Evolutionary conservation across 768 basidiomycete species (phyloP), one percentile per base, ranked within the genome.

Genomic region (Termitomyces eurrhizus): DNA sequence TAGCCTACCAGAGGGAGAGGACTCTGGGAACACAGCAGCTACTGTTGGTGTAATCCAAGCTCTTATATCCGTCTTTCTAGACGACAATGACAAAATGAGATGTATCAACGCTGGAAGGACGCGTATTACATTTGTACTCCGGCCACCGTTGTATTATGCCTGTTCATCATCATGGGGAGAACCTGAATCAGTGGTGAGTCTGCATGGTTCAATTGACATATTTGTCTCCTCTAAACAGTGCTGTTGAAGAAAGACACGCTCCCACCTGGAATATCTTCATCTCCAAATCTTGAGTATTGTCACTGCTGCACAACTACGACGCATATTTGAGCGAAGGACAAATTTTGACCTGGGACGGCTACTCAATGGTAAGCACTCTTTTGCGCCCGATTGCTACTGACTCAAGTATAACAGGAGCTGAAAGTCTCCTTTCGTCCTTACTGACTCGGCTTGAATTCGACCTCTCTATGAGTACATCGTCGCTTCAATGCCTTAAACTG

Each of bases 41-140:
- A 85, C 86, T 18, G 89, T 96, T 67, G 97, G 93, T 36, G 85
- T 98, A 50, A 93, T 95, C 75, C 96, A 98, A 71, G 95, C 97
- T 2, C 80, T 99, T 1, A 88, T 99, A 45, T 98, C 95, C 16
- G 93, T 99, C 55, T 98, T 96, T 72, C 83, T 95, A 7, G 95
- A 97, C 67, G 92, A 95, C 50, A 84, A 86, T 16, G 97, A 99
- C 75, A 93, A 88, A 72, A 65, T 88, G 37, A 83, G 93, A 35
- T 93, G 83, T 60, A 92, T 98, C 63, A 90, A 91, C 66, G 86
- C 90, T 54, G 94, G 93, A 33, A 75, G 77, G n/a, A 84, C 87
- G 6, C 82, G 87, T 53, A 96, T 99, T 59, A 88, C 89, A 0
- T 96, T 99, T 71, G 74, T 95, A 7, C 80, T 95, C 52, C 86